Evolutionary conservation across 2,329 filamentous ascomycete species (phyloP).

Genomic region (Beauveria medogensis): DNA sequence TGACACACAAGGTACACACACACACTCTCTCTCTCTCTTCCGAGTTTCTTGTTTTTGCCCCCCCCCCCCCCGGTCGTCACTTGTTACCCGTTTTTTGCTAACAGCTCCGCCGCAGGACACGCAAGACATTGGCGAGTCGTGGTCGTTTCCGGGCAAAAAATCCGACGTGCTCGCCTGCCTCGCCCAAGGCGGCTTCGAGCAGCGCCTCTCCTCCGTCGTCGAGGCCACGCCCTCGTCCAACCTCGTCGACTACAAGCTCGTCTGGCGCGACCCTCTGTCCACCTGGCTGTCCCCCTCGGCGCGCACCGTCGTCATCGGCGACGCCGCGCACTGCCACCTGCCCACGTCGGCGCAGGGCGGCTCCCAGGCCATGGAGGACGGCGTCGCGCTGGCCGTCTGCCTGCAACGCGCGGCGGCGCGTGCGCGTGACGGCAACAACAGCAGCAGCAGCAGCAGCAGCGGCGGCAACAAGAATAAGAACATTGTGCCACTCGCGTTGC

Average conservation of each 20-base stretch:
- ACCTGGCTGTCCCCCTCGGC: constrained; percentile 24
- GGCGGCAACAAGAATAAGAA: too few relatives aligned
- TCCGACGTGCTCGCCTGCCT: background rate
- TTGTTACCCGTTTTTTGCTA: background rate
- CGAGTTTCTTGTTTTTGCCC: too few relatives aligned
- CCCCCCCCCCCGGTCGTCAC: too few relatives aligned
- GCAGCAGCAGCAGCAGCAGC: too few relatives aligned
- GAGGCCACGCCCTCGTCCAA: background rate
- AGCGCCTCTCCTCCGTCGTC: background rate
- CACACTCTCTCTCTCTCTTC: too few relatives aligned
- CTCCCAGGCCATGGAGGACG: constrained; percentile 34
- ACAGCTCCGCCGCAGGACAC: background rate
- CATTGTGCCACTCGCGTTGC: background rate
- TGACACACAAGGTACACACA: background rate
- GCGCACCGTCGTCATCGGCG: constrained; percentile 31
- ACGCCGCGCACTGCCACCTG: constrained; percentile 33
- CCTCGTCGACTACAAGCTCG: background rate
- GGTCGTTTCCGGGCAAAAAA: background rate
- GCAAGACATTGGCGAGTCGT: background rate
- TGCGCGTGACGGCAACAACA: constrained; percentile 7
- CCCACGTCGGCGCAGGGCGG: constrained; percentile 33
- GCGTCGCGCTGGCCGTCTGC: constrained; percentile 29
- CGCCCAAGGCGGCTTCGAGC: background rate
- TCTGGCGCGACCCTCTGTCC: background rate
- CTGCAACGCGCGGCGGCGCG: constrained; percentile 14